phyloP scores from a whole-genome alignment of 2,329 filamentous ascomycete species.

The Rhynchosporium agropyri region DNA sequence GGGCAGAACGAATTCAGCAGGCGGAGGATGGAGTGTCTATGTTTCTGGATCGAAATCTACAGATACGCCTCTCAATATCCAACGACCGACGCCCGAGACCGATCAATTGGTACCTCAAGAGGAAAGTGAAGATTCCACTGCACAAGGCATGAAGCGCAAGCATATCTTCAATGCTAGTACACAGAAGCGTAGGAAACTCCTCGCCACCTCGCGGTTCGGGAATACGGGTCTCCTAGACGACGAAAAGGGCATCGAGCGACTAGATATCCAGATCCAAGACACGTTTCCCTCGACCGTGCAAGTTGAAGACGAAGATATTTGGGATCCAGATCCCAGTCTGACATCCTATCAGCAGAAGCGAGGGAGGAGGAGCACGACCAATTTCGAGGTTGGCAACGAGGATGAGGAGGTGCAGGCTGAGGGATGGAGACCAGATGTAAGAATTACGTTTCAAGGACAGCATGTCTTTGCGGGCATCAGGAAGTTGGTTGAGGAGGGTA shows the following conservation, averaged over 20 bases:
- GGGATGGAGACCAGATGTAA: conserved; percentile 60
- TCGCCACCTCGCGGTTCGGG: conserved; percentile 73
- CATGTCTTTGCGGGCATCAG: conserved; percentile 83
- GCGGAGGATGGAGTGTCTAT: conserved; percentile 81
- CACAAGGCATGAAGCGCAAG: conserved; percentile 37
- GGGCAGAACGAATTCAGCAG: conserved; percentile 69
- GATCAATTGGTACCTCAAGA: conserved; percentile 47
- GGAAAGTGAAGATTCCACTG: conserved; percentile 30
- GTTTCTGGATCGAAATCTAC: conserved; percentile 54
- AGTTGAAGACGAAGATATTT: conserved; percentile 32
- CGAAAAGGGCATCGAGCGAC: conserved; percentile 61
- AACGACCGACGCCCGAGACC: conserved; percentile 40
- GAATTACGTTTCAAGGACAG: conserved; percentile 70
- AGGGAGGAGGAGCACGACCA: conserved; percentile 37
- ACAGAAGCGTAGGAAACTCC: conserved; percentile 60
- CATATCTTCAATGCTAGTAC: conserved; percentile 42
- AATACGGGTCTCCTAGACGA: conserved; percentile 57
- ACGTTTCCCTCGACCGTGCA: conserved; percentile 48
- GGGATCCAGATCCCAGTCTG: conserved; percentile 26
- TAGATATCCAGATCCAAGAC: conserved; percentile 63
- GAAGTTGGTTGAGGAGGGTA: conserved; percentile 74
- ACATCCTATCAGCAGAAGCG: conserved; percentile 30
- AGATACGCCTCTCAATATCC: conserved; percentile 54
- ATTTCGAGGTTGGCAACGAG: conserved; percentile 35
- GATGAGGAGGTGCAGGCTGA: conserved; percentile 40